Base-by-base conservation (phyloP, 192 early-diverging fungal species). In the Jimgerdemannia flammicorona region DNA sequence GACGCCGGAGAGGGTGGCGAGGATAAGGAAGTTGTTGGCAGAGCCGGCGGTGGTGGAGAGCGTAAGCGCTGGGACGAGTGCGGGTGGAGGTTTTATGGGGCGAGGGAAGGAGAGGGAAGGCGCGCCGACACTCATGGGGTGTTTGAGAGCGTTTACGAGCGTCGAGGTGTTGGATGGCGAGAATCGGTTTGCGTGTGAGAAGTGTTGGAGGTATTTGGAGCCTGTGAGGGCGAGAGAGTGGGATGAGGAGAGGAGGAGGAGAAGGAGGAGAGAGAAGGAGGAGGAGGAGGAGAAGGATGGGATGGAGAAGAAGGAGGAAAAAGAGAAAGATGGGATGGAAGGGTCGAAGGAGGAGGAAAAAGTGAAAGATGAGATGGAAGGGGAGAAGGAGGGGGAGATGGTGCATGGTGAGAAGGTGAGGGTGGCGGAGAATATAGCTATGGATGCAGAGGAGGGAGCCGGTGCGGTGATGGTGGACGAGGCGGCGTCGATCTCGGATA, bases 141-240 rank as follows among this genome's bases (percentile, higher is more conserved):
- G 87, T 40, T 69, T 88, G 44, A 75, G 66, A 41, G 77, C 80
- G 19, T 91, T 93, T 73, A 85, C 89, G 41, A 81, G 74, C 49
- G 88, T 91, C 3, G 91, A 93, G 70, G 66, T 73, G 9, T 71
- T 93, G 40, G 88, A 91, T n/a, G 90, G 89, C 3, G 84, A 88
- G 14, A 85, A 91, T 75, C 78, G 76, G 7, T 91, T 87, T 74
- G 84, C 86, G 1, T 93, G 91, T 73, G 90, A 92, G 10, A 79
- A 87, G 59, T 93, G 91, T 70, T 84, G 80, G 64, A 88, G 83
- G 70, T 44, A 78, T n/a, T 40, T 67, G 18, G 67, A 80, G 20
- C 65, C 20, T 17, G 69, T 66, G 40, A 72, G 76, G 49, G 49
- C 49, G 14, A 59, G 14, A 59, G 14, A 59, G 49, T 59, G 49